Percentiles rank a stretch among this genome's conserved stretches.
Evolutionary conservation across 257 asterid genomes (phyloP).

Genomic region (Forsythia viridissima): DNA sequence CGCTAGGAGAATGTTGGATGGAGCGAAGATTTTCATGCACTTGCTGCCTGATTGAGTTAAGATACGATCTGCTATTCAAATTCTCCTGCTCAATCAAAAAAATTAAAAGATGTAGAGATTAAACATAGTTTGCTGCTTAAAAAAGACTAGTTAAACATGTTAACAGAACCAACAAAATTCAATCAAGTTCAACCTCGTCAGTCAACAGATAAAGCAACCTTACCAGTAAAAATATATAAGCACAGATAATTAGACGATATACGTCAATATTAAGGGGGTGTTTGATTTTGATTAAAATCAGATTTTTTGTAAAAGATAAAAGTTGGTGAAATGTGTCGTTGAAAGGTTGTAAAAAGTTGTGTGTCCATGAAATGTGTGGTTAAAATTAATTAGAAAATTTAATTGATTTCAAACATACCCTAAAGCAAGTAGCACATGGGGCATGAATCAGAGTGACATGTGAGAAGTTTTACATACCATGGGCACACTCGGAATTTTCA

Average conservation of each 20-base stretch:
- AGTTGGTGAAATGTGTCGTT: too few relatives aligned
- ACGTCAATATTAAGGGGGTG: constrained; percentile 18
- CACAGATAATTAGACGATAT: constrained; percentile 11
- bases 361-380: too few relatives aligned
- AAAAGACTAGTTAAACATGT: constrained; percentile 2
- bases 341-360: too few relatives aligned
- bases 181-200: neutral
- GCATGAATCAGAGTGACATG: constrained; percentile 17
- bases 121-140: constrained; percentile 4
- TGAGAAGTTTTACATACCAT: constrained; percentile 52
- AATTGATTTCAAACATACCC: too few relatives aligned
- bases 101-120: constrained; percentile 7
- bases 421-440: constrained; percentile 20
- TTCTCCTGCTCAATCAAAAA: constrained; percentile 76
- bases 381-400: too few relatives aligned
- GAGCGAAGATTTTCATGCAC: constrained; percentile 87
- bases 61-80: constrained; percentile 85
- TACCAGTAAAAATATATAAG: constrained; percentile 7
- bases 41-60: constrained; percentile 78
- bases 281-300: too few relatives aligned
- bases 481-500: constrained; percentile 75
- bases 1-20: constrained; percentile 97
- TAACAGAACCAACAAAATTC: neutral
- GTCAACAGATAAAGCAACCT: constrained; percentile 14
- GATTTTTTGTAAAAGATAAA: too few relatives aligned